Evolutionary conservation across 2,329 filamentous ascomycete species (phyloP).

Genomic region (Neocucurbitaria cava): DNA sequence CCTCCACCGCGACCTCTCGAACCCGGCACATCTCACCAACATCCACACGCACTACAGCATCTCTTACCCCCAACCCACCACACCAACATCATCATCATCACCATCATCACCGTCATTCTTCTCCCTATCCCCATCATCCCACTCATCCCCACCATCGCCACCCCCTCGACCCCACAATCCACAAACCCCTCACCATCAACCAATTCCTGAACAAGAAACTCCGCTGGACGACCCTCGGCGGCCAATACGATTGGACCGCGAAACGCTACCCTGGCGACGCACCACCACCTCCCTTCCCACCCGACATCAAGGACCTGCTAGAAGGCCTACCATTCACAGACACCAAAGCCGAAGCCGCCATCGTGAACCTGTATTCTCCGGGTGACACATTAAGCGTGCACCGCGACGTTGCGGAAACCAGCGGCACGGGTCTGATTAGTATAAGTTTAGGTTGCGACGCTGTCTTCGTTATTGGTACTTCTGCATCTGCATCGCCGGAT

Average conservation of each 20-base stretch:
- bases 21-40: slow-evolving; percentile 82
- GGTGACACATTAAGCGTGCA: slow-evolving; percentile 92
- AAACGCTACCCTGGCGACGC: slow-evolving; percentile 75
- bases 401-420: slow-evolving; percentile 89
- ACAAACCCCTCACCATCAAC: slow-evolving; percentile 73
- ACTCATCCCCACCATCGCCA: slow-evolving; percentile 29
- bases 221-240: slow-evolving; percentile 93
- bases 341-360: slow-evolving; percentile 84
- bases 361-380: slow-evolving; percentile 90
- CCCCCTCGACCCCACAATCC: slow-evolving; percentile 75
- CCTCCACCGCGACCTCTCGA: slow-evolving; percentile 78
- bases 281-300: slow-evolving; percentile 74
- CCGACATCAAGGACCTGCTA: slow-evolving; percentile 73
- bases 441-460: slow-evolving; percentile 90
- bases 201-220: slow-evolving; percentile 80
- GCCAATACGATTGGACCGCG: slow-evolving; percentile 94
- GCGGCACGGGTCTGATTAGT: slow-evolving; percentile 79
- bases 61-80: too few species aligned
- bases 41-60: slow-evolving; percentile 83
- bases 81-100: slow-evolving; percentile 47
- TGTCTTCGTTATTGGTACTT: slow-evolving; percentile 78
- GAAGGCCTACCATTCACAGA: slow-evolving; percentile 75
- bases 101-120: slow-evolving; percentile 59
- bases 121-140: slow-evolving; percentile 47
- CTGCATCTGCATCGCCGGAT: too few species aligned